Base-by-base conservation (phyloP, 148 eudicot species). In the Dysphania ambrosioides region DNA sequence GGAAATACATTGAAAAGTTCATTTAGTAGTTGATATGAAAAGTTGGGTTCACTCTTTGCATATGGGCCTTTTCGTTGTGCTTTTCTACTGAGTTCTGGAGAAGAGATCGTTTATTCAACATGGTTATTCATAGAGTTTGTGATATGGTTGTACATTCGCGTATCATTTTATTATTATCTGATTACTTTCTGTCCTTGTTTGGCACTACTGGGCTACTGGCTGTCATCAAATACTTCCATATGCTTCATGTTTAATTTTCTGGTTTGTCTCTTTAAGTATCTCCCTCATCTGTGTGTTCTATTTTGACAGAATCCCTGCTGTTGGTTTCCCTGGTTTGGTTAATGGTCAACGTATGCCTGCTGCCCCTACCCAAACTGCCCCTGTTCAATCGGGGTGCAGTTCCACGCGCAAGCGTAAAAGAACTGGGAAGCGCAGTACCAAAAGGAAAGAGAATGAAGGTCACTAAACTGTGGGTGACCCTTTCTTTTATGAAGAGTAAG, bases 261-360 rank as follows among this genome's bases (percentile, higher is more conserved):
- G 12, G 51, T 3, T 64, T 21, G 42, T 4, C 68, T 32, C 5
- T 19, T 64, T 31, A 9, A 21, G 23, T 62, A 16, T 7, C 2
- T 51, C 5, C 11, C 70, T n/a, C 21, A 47, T 55, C 51, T n/a
- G 19, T 49, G 72, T 60, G 30, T 36, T 29, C 75, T 80, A 32
- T 72, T 4, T 78, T 44, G 42, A 73, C 96, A 95, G 99, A 95
- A 90, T 85, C 92, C 93, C 98, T 95, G 98, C 97, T 95, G 99
- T 85, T 95, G 97, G 97, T 89, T 92, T 95, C 97, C 97, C 99
- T 92, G 99, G 97, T 90, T 90, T 93, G 99, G 91, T 86, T 92
- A 73, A 86, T 95, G 93, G 96, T 82, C 87, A 84, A 85, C 86
- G 79, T 85, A 73, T 88, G 88, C 86, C 93, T 86, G 83, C 80